Conservation (phyloP, 1,284 basidiomycete species). For the Wallemia hederae region DNA sequence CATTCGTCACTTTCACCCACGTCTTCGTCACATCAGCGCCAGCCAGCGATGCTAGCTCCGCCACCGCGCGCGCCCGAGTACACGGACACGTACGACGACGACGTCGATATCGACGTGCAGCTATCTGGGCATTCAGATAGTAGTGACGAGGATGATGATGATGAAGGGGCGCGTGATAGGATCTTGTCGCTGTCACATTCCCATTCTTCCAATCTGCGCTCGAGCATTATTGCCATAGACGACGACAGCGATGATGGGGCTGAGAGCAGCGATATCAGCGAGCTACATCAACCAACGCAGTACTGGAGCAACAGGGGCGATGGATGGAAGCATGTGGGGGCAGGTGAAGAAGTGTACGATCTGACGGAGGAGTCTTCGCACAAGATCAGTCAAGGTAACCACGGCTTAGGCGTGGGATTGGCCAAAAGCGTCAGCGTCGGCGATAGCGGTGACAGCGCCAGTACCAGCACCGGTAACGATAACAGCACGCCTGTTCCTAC, state of each 20-base stretch:
- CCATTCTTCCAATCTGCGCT: not conserved
- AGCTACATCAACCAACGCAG: not conserved
- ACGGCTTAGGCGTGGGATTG: too few species aligned
- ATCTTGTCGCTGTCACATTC: not conserved
- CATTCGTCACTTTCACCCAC: not conserved
- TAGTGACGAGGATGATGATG: not conserved
- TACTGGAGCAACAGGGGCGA: not conserved
- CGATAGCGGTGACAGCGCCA: too few species aligned
- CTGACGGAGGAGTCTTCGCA: too few species aligned
- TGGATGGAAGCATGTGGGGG: not conserved
- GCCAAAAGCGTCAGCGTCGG: too few species aligned
- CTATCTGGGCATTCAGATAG: not conserved
- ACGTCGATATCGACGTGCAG: slow-evolving; percentile 5
- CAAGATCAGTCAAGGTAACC: too few species aligned
- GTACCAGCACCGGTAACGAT: too few species aligned
- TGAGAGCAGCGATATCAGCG: not conserved
- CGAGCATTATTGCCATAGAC: not conserved
- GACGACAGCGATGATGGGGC: not conserved
- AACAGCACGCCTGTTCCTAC: not conserved
- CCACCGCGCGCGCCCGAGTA: not conserved
- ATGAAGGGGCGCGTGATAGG: too few species aligned
- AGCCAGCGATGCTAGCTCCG: not conserved
- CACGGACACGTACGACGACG: slow-evolving; percentile 4
- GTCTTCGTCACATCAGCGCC: not conserved
- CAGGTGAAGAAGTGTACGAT: too few species aligned